These are phyloP conservation scores for Vitis amurensis DNA, from an alignment of 164 flowering plant genomes.

Conservation along the genomic window DNA sequence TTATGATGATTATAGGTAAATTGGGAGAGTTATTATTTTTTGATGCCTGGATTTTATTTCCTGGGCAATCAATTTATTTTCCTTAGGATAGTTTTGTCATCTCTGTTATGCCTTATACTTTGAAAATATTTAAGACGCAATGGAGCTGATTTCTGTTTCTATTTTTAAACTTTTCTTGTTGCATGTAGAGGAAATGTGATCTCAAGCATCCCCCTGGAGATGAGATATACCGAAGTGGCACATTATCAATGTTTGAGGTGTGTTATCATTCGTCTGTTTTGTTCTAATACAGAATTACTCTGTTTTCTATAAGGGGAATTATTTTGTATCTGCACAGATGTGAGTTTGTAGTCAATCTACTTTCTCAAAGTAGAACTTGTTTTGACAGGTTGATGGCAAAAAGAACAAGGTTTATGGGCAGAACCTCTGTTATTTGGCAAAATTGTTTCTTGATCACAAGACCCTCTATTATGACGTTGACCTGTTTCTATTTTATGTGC, in stretches of 20 bases:
- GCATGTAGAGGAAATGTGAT: constrained; percentile 84
- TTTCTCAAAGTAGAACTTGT: background rate
- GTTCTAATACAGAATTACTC: background rate
- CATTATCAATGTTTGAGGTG: constrained; percentile 99
- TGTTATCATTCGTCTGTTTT: background rate
- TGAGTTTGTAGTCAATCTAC: background rate
- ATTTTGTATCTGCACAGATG: background rate
- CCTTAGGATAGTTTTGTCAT: background rate
- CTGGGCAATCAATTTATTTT: background rate
- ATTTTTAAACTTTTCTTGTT: background rate
- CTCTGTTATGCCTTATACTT: background rate
- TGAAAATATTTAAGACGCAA: too few species aligned
- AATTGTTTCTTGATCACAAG: constrained; percentile 97
- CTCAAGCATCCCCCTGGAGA: constrained; percentile 99
- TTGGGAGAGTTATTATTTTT: background rate
- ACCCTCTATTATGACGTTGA: constrained; percentile 98
- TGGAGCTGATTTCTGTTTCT: too few species aligned
- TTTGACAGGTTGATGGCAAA: constrained; percentile 92
- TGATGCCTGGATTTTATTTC: background rate
- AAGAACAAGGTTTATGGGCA: constrained; percentile 99
- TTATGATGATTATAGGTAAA: too few species aligned
- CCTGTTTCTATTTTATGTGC: constrained; percentile 83
- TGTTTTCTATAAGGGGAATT: background rate
- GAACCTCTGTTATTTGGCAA: constrained; percentile 93
- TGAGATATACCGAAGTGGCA: constrained; percentile 91